Evolutionary conservation across 768 basidiomycete genomes (phyloP), one percentile per base, ranked within the genome.

Genomic region (Mycena epipterygia): DNA sequence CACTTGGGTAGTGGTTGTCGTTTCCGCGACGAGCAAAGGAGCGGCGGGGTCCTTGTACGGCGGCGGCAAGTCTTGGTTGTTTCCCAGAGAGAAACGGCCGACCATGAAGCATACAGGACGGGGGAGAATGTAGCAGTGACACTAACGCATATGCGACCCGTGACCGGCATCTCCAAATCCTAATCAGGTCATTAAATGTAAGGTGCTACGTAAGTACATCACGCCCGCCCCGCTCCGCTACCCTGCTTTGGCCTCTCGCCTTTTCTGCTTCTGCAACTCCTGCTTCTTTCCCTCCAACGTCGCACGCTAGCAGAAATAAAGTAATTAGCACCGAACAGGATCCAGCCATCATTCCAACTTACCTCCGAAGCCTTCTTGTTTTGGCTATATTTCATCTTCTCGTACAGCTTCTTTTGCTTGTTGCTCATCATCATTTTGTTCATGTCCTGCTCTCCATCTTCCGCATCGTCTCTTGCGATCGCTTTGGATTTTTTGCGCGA

Each of bases 381-480:
- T 78, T 97, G 89, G 73, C 91, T 91, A 78, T 94, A 89, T 83
- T 96, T 95, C 89, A 98, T 94, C 83, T 93, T 93, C 81, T 96
- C 95, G 79, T 97, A 97, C 75, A 98, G 81, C 82, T 97, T 97
- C 75, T 91, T 89, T 81, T 97, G 93, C 84, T 94, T 95, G 81
- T 95, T 96, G 84, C 95, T 97, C 91, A 98, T 92, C 90, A 98
- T 88, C 91, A 98, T 97, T 88, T 97, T 97, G 82, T 94, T 93
- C 93, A 97, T 95, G 78, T 97, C 93, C 76, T 90, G 86, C 78
- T 96, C 95, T 41, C 82, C 80, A 71, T 83, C 83, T 72, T 75
- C 73, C 74, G 81, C 80, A 53, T 74, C 78, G 71, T 80, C 82
- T 14, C 74, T 77, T 62, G 69, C 74, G 1, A 74, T 33, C 42